Evolutionary conservation across 106 monocot species (phyloP).

Genomic region (Dioscorea dumetorum): DNA sequence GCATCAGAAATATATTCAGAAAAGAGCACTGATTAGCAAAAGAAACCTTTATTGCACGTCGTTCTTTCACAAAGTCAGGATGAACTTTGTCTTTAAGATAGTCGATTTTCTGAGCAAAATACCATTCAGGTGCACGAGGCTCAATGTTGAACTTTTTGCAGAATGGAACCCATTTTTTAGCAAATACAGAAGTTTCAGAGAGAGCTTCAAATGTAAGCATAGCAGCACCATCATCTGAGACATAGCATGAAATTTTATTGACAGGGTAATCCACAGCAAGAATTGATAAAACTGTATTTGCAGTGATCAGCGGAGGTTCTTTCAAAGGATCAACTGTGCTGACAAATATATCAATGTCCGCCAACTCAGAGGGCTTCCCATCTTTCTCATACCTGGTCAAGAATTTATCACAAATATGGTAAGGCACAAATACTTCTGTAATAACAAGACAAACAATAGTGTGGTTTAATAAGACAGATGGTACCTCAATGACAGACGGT

Average conservation of each 20-base stretch:
- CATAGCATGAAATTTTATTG: slow-evolving; percentile 74
- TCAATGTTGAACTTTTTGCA: slow-evolving; percentile 65
- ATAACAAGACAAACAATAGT: neutral
- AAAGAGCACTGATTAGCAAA: too few relatives aligned
- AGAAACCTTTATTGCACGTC: slow-evolving; percentile 77
- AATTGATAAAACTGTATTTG: slow-evolving; percentile 80
- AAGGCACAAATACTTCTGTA: neutral
- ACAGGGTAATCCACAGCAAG: slow-evolving; percentile 80
- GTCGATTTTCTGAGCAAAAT: slow-evolving; percentile 69
- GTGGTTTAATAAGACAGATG: neutral
- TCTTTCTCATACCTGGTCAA: slow-evolving; percentile 73
- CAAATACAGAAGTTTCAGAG: slow-evolving; percentile 63
- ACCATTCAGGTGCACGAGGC: slow-evolving; percentile 87
- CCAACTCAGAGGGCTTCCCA: slow-evolving; percentile 57
- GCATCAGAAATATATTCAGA: too few relatives aligned
- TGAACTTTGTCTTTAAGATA: slow-evolving; percentile 75
- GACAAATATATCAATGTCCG: slow-evolving; percentile 71
- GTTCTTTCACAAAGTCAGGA: slow-evolving; percentile 68
- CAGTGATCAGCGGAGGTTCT: slow-evolving; percentile 82
- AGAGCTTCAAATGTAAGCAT: slow-evolving; percentile 89
- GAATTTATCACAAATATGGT: neutral
- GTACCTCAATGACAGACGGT: slow-evolving; percentile 75
- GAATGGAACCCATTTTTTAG: slow-evolving; percentile 65
- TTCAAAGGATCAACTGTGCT: slow-evolving; percentile 84
- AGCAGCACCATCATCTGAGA: slow-evolving; percentile 70